A percentile compares a stretch with the other conserved stretches of the same genome.
Evolutionary conservation across 2,329 filamentous ascomycete genomes (phyloP).

Genomic region (Colletotrichum godetiae): DNA sequence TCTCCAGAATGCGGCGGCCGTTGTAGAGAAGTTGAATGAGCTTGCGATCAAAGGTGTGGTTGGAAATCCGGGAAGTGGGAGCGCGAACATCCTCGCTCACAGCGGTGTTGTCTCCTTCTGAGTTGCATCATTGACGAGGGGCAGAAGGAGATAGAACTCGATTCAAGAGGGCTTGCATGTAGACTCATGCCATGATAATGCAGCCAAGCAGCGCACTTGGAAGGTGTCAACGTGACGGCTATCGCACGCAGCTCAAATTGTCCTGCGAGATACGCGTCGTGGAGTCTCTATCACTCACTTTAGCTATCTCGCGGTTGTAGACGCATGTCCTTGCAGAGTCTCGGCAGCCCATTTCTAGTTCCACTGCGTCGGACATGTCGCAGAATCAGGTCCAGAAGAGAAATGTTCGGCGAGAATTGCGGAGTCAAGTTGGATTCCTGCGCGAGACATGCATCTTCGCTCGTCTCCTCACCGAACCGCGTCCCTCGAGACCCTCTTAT

Average conservation of each 20-base stretch:
- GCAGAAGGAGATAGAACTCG: background rate
- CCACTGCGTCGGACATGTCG: background rate
- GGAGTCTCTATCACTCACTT: background rate
- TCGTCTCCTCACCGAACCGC: background rate
- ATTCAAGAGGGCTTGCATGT: background rate
- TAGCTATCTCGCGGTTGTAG: background rate
- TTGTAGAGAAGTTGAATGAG: background rate
- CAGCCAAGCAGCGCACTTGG: background rate
- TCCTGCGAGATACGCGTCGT: background rate
- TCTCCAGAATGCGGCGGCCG: background rate
- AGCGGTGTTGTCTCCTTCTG: background rate
- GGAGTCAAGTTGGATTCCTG: background rate
- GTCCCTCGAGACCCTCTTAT: background rate
- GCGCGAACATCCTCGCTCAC: background rate
- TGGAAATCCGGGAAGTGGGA: background rate
- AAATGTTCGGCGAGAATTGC: conserved; percentile 15
- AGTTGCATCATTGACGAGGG: background rate
- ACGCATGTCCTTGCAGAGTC: background rate
- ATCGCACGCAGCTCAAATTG: background rate
- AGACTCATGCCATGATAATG: background rate
- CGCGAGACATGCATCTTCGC: background rate
- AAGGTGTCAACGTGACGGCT: background rate
- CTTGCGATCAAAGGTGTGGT: background rate
- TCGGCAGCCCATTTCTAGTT: background rate
- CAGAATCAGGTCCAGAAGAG: background rate